A percentile compares a stretch with the other conserved stretches of the same genome.
These are phyloP conservation scores for Suhomyces taliae DNA, from an alignment of 1,139 yeast species.

Conservation along the genomic window DNA sequence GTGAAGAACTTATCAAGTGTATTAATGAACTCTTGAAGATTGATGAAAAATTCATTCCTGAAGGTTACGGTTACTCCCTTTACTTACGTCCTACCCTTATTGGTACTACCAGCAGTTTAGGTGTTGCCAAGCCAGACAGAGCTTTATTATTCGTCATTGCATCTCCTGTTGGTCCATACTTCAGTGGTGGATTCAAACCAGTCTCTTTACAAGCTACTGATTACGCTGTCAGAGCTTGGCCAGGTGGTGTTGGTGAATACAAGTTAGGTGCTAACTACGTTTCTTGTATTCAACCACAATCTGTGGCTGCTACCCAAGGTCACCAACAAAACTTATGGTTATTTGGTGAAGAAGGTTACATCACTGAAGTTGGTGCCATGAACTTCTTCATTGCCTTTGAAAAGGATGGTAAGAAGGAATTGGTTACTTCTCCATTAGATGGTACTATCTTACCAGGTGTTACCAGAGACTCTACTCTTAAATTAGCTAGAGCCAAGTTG, in stretches of 20 bases:
- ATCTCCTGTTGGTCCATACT: constrained; percentile 95
- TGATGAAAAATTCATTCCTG: constrained; percentile 79
- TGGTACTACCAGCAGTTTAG: constrained; percentile 85
- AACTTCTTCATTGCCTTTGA: constrained; percentile 86
- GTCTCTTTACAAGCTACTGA: constrained; percentile 92
- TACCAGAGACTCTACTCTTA: constrained; percentile 85
- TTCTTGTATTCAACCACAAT: constrained; percentile 87
- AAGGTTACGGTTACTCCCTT: constrained; percentile 82
- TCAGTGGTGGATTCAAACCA: constrained; percentile 89
- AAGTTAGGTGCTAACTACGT: constrained; percentile 98
- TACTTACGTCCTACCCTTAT: constrained; percentile 93
- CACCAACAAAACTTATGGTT: constrained; percentile 96
- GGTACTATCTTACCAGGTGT: constrained; percentile 98
- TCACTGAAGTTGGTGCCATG: constrained; percentile 98
- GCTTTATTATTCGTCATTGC: constrained; percentile 85
- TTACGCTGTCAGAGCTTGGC: constrained; percentile 97
- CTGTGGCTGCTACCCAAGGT: constrained; percentile 83
- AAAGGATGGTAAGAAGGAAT: constrained; percentile 79
- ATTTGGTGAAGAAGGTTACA: constrained; percentile 83
- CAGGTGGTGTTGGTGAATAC: constrained; percentile 95
- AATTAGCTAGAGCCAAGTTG: constrained; percentile 72
- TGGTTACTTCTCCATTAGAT: constrained; percentile 94
- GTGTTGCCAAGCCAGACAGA: constrained; percentile 76
- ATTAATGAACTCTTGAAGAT: constrained; percentile 71
- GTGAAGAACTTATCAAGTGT: constrained; percentile 70